Conservation (phyloP, 129 eudicot genomes). For the Deinandra increscens region DNA sequence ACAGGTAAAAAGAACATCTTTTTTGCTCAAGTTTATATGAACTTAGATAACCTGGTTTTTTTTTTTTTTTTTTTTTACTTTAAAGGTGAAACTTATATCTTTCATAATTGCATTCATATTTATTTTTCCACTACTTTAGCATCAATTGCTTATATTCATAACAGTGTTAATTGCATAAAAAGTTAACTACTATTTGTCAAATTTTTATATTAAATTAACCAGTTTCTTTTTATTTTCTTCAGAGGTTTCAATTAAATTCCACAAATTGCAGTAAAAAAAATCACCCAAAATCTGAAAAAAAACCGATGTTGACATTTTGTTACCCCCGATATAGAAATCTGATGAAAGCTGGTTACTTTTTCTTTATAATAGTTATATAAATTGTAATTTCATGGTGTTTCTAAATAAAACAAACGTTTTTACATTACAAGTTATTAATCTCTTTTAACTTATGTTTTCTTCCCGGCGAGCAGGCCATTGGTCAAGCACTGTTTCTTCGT, state of each 20-base stretch:
- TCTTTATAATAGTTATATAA: neutral
- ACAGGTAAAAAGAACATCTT: constrained; percentile 49
- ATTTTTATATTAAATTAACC: neutral
- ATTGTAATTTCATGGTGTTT: neutral
- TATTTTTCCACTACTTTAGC: neutral
- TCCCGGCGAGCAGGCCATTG: constrained; percentile 65
- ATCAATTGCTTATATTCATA: neutral
- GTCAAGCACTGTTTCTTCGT: constrained; percentile 88
- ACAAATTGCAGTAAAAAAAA: no score
- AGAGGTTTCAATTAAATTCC: no score
- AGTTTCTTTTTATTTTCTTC: no score
- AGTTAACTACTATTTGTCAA: neutral
- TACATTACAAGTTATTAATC: no score
- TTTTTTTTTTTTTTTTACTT: no score
- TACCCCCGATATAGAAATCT: neutral
- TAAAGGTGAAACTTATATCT: neutral
- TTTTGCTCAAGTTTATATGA: neutral
- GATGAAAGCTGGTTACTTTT: neutral
- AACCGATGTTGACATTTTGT: neutral
- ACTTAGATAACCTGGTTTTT: neutral
- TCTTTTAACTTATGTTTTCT: neutral
- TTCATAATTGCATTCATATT: neutral
- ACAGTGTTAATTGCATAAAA: neutral
- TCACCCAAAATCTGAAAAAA: neutral
- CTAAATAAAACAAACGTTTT: neutral